Conservation (phyloP, 129 eudicot species). For the Cynara cardunculus region DNA sequence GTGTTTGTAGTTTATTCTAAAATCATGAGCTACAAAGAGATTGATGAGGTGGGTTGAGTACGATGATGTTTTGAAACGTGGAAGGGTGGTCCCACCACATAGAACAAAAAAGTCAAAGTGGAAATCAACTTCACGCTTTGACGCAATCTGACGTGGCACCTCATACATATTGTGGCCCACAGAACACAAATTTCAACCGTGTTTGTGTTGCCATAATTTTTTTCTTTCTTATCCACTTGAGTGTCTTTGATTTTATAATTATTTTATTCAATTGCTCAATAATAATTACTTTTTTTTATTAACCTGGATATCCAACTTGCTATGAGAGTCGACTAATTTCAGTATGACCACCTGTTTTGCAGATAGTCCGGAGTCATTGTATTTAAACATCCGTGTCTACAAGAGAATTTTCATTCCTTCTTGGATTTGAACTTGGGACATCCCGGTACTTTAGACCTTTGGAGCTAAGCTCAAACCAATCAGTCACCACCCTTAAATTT, state of each 20-base stretch:
- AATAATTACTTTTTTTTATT: no score
- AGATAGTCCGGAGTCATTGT: no score
- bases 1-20: background rate
- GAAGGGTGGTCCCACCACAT: background rate
- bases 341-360: no score
- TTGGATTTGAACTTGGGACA: no score
- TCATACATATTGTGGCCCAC: background rate
- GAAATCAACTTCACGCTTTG: background rate
- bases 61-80: background rate
- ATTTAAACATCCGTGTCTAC: no score
- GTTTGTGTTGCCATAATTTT: no score
- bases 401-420: no score
- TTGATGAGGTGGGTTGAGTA: background rate
- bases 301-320: no score
- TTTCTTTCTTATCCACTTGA: background rate
- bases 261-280: background rate
- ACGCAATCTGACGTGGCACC: background rate
- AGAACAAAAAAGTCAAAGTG: background rate
- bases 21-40: background rate
- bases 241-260: background rate
- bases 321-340: no score
- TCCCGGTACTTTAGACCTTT: no score
- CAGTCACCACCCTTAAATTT: no score
- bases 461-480: no score
- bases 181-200: background rate